Percentiles rank a stretch among this genome's conserved stretches.
Conservation (phyloP, 257 asterid genomes). For the Ajuga chamaepitys region DNA sequence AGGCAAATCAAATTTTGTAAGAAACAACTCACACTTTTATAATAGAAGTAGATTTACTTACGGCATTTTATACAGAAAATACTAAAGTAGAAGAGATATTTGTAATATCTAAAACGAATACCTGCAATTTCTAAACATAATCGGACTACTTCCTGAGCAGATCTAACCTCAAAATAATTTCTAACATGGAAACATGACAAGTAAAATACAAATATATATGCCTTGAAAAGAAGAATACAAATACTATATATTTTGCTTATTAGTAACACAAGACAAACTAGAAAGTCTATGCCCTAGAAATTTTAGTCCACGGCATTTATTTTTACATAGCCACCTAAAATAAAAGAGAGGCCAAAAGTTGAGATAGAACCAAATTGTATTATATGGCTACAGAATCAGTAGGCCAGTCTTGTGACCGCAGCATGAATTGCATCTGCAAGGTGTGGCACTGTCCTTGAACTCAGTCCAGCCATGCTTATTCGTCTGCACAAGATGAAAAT, state of each 20-base stretch:
- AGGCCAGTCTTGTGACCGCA: constrained; percentile 52
- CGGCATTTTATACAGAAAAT: no score
- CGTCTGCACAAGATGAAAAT: constrained; percentile 42
- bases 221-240: neutral
- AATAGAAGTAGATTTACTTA: no score
- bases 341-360: neutral
- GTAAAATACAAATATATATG: no score
- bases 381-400: constrained; percentile 5
- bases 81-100: no score
- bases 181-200: no score
- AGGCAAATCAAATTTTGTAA: no score
- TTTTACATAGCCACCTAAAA: neutral
- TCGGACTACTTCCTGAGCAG: no score
- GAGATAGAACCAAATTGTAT: neutral
- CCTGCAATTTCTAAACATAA: no score
- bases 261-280: neutral
- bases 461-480: constrained; percentile 96
- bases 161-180: no score
- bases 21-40: no score
- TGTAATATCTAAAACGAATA: no score
- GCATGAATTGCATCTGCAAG: constrained; percentile 96
- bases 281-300: neutral
- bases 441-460: constrained; percentile 86
- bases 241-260: no score
- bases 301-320: constrained; percentile 2